Base-by-base conservation (phyloP, 768 basidiomycete genomes). In the Amylocystis lapponica region DNA sequence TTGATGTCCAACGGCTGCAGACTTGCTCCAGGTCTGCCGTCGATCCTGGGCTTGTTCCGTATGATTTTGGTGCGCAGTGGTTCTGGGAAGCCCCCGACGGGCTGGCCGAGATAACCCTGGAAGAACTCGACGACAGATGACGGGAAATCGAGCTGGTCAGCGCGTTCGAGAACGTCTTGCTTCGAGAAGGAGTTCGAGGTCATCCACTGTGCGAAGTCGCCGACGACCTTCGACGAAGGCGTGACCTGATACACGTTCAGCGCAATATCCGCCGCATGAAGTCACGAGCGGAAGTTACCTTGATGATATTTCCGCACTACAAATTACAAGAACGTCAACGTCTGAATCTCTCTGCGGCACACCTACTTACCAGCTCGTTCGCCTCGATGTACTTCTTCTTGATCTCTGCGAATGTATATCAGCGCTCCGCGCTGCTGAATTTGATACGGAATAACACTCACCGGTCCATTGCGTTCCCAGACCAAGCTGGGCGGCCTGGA, bases 141-240 rank as follows among this genome's bases (percentile, higher is more conserved):
- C 8, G 96, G 96, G 83, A 99, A 97, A 66, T 99, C 96, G 47
- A 99, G 81, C 45, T 79, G 77, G 32, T 88, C 86, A 32, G 95
- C 96, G 39, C 84, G 81, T 8, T 81, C 76, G 44, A 94, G 61
- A 23, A 99, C 93, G 45, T 97, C 85, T 53, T 83, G 68, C 66
- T 92, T 91, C 41, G 82, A 76, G 46, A 98, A 72, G 49, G 81
- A 80, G 73, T 98, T 98, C 52, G 89, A 88, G 27, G 92, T 94
- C 92, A 97, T 94, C 86, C 87, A 96, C 67, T 99, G 96, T 14
- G 96, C 96, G 66, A 99, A 96, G 71, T 99, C 96, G 20, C 96
- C 96, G 37, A 97, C 94, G 36, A 95, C 91, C 71, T 98, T 99
- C 32, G 96, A 98, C 11, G 96, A 96, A 23, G 96, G 96, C 20